phyloP scores from a whole-genome alignment of 2,329 filamentous ascomycete genomes.

The Pyricularia sp. region DNA sequence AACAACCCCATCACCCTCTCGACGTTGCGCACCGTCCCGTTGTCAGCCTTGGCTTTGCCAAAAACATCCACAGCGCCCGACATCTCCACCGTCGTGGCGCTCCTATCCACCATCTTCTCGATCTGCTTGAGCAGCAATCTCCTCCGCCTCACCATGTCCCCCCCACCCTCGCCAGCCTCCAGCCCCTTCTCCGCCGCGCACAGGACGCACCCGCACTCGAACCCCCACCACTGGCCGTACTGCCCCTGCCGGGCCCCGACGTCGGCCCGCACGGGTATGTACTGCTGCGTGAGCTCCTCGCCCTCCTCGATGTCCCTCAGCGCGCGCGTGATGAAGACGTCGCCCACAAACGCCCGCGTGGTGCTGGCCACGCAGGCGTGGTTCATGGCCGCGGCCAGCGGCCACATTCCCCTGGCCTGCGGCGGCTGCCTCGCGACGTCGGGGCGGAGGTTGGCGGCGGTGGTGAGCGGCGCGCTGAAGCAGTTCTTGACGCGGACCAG shows the following conservation, averaged over 20 bases:
- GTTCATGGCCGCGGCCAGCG: constrained; percentile 18
- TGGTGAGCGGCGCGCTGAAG: constrained; percentile 24
- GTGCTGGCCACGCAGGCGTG: constrained; percentile 22
- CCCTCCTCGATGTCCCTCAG: constrained; percentile 24
- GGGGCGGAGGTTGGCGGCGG: constrained; percentile 14
- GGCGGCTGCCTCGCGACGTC: constrained; percentile 4
- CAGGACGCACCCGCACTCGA: constrained; percentile 27
- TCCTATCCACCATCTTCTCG: constrained; percentile 10
- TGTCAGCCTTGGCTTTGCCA: constrained; percentile 1
- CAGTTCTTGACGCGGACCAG: constrained; percentile 30
- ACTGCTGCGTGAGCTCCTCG: constrained; percentile 28
- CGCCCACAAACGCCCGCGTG: constrained; percentile 20
- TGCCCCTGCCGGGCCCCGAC: constrained; percentile 16
- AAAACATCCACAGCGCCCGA: neutral
- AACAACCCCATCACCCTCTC: constrained; percentile 21
- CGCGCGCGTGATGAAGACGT: constrained; percentile 23
- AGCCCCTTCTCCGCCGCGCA: constrained; percentile 15
- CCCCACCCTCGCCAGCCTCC: constrained; percentile 6
- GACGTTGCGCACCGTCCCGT: constrained; percentile 17
- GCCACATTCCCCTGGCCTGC: constrained; percentile 19
- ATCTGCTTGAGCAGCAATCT: constrained; percentile 7
- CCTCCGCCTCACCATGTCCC: constrained; percentile 5
- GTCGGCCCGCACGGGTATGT: constrained; percentile 23
- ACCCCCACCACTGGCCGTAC: constrained; percentile 25
- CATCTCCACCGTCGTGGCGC: constrained; percentile 5